Evolutionary conservation across 2,329 filamentous ascomycete species (phyloP), one percentile per base, ranked within the genome.

Genomic region (Phaeosphaeriaceae sp.): DNA sequence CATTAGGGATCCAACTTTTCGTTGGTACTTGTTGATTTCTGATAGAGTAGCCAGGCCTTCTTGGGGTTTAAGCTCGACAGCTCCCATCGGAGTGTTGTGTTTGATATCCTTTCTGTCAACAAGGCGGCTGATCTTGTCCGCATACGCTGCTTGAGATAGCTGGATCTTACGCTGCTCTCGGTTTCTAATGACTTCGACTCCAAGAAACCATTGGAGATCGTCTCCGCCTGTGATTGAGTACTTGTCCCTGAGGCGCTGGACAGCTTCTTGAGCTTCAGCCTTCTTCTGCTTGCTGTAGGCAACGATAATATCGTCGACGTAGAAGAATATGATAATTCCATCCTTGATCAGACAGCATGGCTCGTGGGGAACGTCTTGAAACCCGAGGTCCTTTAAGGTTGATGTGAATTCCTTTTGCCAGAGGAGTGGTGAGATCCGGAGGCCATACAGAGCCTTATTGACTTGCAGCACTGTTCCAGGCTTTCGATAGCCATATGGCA

Each of bases 321-420:
- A 28, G 21, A 17, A 41, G 15, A 20, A 41, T 41, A 28, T 12
- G 6, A 41, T 12, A 28, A 28, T 7, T 7, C 38, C 29, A 41
- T 41, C 16, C 15, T 41, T 41, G 29, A 41, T 41, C 16, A 41
- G 13, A 41, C 29, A 41, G 38, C 21, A 41, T 26, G 16, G 38
- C 23, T 41, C 16, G 16, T 41, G 34, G n/a, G 12, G 8, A 17
- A 33, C 32, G 17, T 12, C n/a, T 35, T 9, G 7, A 35, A 35
- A 17, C n/a, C n/a, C n/a, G n/a, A n/a, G n/a, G n/a, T 6, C 15
- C 11, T 6, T 15, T 20, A 20, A 18, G 17, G 21, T 38, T 20
- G n/a, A n/a, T n/a, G n/a, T n/a, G n/a, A n/a, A n/a, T n/a, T n/a
- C n/a, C n/a, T n/a, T n/a, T n/a, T n/a, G n/a, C n/a, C n/a, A n/a